Evolutionary conservation across 768 basidiomycete genomes (phyloP), one percentile per base, ranked within the genome.

Genomic region (Russula sp.): DNA sequence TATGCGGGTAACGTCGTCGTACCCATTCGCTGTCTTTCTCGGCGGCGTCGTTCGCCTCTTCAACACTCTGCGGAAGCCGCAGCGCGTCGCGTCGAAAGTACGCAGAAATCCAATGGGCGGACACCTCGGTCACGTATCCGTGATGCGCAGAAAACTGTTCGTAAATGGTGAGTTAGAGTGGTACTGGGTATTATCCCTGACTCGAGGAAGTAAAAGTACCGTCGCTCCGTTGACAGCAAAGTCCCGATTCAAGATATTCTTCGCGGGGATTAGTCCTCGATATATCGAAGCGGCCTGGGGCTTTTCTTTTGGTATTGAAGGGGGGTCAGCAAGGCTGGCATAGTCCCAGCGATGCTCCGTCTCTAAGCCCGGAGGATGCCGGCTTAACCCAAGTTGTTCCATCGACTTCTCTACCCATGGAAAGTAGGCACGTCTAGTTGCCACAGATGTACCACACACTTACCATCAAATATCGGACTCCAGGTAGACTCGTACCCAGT

Each of bases 401-500:
- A 75, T 72, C 1, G 81, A 83, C 43, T 75, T 60, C 25, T 76
- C 84, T 86, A 66, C n/a, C 13, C 22, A n/a, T n/a, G 29, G 10
- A 16, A 3, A 38, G 45, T 52, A 13, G 55, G 45, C 13, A 36
- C 9, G 42, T 32, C 47, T 39, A 10, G 18, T 20, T 9, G 7
- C 18, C 8, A 35, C n/a, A 0, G 6, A 36, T 50, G 46, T 16
- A 7, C 8, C 9, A 35, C 3, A n/a, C 13, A 66, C 73, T 48
- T 25, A 76, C 79, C 67, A 60, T 75, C 72, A 50, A 79, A 75
- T 14, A 81, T 69, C 2, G 66, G 46, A 22, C 64, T 32, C 85
- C 85, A 87, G 3, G 85, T 86, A 5, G 82, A 84, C 35, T 68
- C 66, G 67, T 79, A 87, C 1, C 85, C 86, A 4, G 85, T 86